Evolutionary conservation across 2,329 filamentous ascomycete species (phyloP).

Genomic region (Colletotrichum tanaceti): DNA sequence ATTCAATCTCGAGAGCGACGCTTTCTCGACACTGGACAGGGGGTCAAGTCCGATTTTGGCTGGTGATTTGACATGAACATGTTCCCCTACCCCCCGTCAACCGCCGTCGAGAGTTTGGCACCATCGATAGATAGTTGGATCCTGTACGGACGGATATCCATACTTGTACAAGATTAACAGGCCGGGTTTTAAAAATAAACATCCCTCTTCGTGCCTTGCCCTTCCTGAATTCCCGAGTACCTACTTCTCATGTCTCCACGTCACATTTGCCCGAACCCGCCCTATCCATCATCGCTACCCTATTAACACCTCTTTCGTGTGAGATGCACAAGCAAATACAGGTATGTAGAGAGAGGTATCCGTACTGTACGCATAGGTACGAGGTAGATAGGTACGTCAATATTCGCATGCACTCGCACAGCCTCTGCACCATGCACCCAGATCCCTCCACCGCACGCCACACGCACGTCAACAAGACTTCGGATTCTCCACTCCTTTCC

Average conservation of each 20-base stretch:
- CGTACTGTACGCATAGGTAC: too few relatives aligned
- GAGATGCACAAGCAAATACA: not conserved
- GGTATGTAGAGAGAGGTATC: too few relatives aligned
- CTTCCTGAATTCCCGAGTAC: not conserved
- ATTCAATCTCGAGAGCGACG: slow-evolving; percentile 18
- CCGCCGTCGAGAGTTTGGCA: not conserved
- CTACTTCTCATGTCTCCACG: slow-evolving; percentile 14
- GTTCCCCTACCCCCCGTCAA: not conserved
- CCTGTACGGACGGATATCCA: too few relatives aligned
- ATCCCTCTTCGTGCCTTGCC: not conserved
- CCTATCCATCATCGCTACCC: slow-evolving; percentile 18
- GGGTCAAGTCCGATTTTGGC: slow-evolving; percentile 16
- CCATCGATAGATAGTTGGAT: not conserved
- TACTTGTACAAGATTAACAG: slow-evolving; percentile 29
- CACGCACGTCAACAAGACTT: not conserved
- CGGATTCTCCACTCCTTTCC: slow-evolving; percentile 14
- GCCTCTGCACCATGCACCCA: slow-evolving; percentile 6
- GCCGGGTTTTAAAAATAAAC: slow-evolving; percentile 29
- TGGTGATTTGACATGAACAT: not conserved
- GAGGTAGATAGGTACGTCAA: too few relatives aligned
- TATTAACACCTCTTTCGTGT: not conserved
- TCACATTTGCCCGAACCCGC: slow-evolving; percentile 15
- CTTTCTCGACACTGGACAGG: not conserved
- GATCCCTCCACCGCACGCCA: not conserved
- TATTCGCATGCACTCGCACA: not conserved